Evolutionary conservation across 352 stramenopile genomes (phyloP).

Genomic region (Phytophthora meadii): DNA sequence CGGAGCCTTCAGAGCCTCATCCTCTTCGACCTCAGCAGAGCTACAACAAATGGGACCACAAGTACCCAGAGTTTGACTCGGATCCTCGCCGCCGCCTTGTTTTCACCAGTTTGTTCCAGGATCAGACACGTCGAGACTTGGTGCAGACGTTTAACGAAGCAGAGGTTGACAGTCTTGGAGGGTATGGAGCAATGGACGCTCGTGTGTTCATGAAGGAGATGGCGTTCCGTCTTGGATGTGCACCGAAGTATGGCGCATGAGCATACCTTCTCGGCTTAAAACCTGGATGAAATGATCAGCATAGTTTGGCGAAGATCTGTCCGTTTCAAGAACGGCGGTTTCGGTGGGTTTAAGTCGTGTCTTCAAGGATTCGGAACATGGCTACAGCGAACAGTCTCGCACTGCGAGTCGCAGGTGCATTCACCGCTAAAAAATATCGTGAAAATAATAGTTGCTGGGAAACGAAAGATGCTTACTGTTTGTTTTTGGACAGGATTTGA

Average conservation of each 20-base stretch:
- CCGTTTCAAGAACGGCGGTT: too few species aligned
- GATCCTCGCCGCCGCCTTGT: conserved; percentile 45
- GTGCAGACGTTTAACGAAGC: conserved; percentile 55
- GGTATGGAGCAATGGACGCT: conserved; percentile 76
- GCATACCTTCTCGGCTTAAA: not conserved
- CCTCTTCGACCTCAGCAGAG: conserved; percentile 72
- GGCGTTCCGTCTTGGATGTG: conserved; percentile 77
- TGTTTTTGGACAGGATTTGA: too few species aligned
- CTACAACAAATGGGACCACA: conserved; percentile 62
- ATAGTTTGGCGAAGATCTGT: too few species aligned
- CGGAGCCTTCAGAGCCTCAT: conserved; percentile 30
- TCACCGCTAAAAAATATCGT: too few species aligned
- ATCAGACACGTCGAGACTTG: conserved; percentile 70
- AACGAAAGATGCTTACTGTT: too few species aligned
- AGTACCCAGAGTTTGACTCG: conserved; percentile 38
- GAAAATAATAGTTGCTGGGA: too few species aligned
- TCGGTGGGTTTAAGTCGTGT: too few species aligned
- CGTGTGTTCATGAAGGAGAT: conserved; percentile 82
- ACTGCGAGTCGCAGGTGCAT: too few species aligned
- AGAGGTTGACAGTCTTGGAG: conserved; percentile 57
- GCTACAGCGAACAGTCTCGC: too few species aligned
- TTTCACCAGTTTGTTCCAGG: conserved; percentile 60
- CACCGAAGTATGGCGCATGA: conserved; percentile 84
- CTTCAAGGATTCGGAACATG: too few species aligned
- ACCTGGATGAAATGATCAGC: too few species aligned